phyloP scores from a whole-genome alignment of 305 asterid species.

The Withania somnifera region DNA sequence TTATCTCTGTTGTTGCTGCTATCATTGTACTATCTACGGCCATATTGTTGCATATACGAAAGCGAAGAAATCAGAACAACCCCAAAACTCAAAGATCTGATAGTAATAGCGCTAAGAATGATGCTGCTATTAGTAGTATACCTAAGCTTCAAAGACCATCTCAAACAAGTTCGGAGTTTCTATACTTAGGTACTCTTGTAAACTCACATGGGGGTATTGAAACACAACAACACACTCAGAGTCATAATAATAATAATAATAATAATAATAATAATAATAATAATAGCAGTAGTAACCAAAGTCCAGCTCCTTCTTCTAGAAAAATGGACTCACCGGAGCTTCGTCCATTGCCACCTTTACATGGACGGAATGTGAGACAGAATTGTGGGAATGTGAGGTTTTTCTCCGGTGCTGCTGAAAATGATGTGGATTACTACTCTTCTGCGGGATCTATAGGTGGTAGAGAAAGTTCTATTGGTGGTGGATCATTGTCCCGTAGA shows the following conservation, averaged over 20 bases:
- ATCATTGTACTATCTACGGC: background rate
- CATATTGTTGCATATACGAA: background rate
- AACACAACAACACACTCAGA: background rate
- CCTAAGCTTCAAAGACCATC: conserved; percentile 14
- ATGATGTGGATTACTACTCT: conserved; percentile 14
- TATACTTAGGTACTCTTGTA: conserved; percentile 16
- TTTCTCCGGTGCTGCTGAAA: conserved; percentile 4
- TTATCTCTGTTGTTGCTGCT: conserved; percentile 4
- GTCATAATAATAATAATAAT: too few relatives aligned
- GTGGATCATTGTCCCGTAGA: conserved; percentile 15
- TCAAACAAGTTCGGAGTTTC: conserved; percentile 16
- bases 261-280: background rate
- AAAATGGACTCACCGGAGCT: conserved; percentile 20
- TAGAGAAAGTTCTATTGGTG: conserved; percentile 10
- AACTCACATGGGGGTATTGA: conserved; percentile 6
- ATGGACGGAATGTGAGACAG: background rate
- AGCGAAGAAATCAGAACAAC: background rate
- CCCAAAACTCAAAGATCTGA: conserved; percentile 7
- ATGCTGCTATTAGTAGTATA: background rate
- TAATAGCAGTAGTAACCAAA: background rate
- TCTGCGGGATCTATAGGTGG: conserved; percentile 7
- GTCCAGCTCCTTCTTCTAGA: background rate
- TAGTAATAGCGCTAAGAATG: background rate
- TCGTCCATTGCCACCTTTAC: conserved; percentile 17
- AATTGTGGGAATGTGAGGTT: background rate